Evolutionary conservation across 2,329 filamentous ascomycete species (phyloP).

Genomic region (Juglanconis oblonga): DNA sequence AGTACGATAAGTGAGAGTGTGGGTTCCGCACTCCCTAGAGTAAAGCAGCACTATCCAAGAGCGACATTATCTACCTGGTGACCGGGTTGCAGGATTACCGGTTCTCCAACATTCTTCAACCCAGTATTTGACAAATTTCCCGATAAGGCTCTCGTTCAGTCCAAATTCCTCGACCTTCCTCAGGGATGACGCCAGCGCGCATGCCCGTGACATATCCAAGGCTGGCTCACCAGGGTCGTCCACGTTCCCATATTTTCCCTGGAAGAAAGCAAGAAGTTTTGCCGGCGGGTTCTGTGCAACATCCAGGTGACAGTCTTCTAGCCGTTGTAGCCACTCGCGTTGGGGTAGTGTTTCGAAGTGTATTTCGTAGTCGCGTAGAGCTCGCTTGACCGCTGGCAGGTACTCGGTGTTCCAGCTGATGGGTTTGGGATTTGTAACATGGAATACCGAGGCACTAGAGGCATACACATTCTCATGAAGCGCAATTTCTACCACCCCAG

Average conservation of each 20-base stretch:
- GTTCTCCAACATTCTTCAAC: not conserved
- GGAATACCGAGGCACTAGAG: not conserved
- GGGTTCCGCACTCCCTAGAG: too few species aligned
- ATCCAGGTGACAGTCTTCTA: not conserved
- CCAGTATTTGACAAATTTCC: constrained; percentile 6
- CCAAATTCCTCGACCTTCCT: not conserved
- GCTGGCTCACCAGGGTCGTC: constrained; percentile 1
- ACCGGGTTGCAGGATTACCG: too few species aligned
- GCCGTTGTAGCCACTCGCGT: not conserved
- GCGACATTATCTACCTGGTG: too few species aligned
- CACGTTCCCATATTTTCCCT: not conserved
- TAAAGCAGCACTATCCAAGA: too few species aligned
- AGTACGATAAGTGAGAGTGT: too few species aligned
- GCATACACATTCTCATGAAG: not conserved
- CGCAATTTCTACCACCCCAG: not conserved
- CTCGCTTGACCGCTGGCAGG: not conserved
- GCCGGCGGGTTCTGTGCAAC: not conserved
- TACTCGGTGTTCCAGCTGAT: constrained; percentile 6
- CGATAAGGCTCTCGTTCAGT: not conserved
- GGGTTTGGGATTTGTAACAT: not conserved
- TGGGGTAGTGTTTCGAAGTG: not conserved
- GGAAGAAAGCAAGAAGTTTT: constrained; percentile 4
- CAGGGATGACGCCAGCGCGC: not conserved
- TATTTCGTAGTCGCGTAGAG: not conserved
- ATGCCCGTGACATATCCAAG: not conserved